Base-by-base conservation (phyloP, 2,329 filamentous ascomycete species). In the Fusarium floridanum region DNA sequence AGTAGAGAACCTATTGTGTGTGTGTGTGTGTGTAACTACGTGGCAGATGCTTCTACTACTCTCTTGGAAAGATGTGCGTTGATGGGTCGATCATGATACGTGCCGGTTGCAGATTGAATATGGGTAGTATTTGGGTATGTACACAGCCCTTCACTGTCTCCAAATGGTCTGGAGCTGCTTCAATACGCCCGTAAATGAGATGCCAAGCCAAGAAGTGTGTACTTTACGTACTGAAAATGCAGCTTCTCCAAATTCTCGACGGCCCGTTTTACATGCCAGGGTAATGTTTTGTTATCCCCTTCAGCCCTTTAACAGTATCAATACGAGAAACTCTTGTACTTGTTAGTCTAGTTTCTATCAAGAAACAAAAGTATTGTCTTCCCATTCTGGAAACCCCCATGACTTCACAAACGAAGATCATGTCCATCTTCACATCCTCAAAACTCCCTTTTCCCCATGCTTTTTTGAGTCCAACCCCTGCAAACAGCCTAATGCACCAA, bases 381-480 rank as follows among this genome's bases (percentile, higher is more conserved):
- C 43, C 48, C 36, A 11, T 24, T 29, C 12, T 50, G 27, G 50
- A 16, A 20, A 32, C 45, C 48, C 37, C 37, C 50, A 34, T n/a
- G 34, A 45, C 29, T 48, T 48, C 5, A 29, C 62, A 32, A 20
- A 32, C 7, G 29, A 41, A 22, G 20, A 62, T 62, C 41, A 61
- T 22, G 8, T 20, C 17, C 34, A 27, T 39, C 43, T 50, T 27
- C 10, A 17, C 17, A 8, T 29, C 66, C 66, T 61, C 16, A 48
- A 48, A 48, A 48, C 71, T 71, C 60, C 63, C 62, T 61, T 61
- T 61, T 43, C 72, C 72, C 64, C 62, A 50, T 60, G 56, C 70
- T 22, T 64, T 11, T 22, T 36, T 36, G 3, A 39, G 17, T 5
- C 12, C 10, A 39, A 5, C 43, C 50, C 63, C 48, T 45, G 57